A percentile compares a stretch with the other conserved stretches of the same genome.
phyloP scores from a whole-genome alignment of 2,329 filamentous ascomycete species.

The Aureobasidium sp. region DNA sequence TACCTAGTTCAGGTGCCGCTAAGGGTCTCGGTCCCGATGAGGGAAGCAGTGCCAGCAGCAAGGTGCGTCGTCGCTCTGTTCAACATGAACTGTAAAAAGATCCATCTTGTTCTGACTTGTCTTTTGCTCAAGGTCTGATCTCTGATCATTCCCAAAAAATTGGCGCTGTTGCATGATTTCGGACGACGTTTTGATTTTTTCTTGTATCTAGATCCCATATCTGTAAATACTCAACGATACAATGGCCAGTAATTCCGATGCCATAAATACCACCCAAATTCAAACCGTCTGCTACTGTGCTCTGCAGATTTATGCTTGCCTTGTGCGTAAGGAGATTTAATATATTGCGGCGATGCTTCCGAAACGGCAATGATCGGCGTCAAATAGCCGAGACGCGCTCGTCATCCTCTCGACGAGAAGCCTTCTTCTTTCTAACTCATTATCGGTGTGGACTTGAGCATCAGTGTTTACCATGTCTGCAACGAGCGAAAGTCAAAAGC shows the following conservation, averaged over 20 bases:
- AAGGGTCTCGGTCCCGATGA: slow-evolving; percentile 3
- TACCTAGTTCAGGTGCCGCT: not conserved
- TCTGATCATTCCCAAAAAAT: not conserved
- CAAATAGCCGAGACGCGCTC: not conserved
- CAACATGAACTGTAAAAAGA: slow-evolving; percentile 1
- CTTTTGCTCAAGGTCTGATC: not conserved
- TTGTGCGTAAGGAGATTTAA: not conserved
- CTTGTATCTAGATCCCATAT: not conserved
- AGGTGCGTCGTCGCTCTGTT: slow-evolving; percentile 6
- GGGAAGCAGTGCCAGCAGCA: slow-evolving; percentile 3
- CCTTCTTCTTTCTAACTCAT: too few species aligned
- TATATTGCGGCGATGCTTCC: not conserved
- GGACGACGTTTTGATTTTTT: not conserved
- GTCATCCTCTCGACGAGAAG: not conserved
- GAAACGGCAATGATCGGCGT: not conserved
- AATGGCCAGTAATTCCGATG: not conserved
- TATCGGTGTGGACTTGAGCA: too few species aligned
- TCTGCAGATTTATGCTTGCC: not conserved
- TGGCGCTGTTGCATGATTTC: not conserved
- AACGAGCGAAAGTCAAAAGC: not conserved
- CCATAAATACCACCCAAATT: not conserved
- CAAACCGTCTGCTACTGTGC: not conserved
- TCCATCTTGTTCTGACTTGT: not conserved
- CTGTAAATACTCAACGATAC: not conserved
- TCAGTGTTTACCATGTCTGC: not conserved